These are phyloP conservation scores for Metarhizium humberi DNA, from an alignment of 2,329 filamentous ascomycete genomes.

Conservation along the genomic window DNA sequence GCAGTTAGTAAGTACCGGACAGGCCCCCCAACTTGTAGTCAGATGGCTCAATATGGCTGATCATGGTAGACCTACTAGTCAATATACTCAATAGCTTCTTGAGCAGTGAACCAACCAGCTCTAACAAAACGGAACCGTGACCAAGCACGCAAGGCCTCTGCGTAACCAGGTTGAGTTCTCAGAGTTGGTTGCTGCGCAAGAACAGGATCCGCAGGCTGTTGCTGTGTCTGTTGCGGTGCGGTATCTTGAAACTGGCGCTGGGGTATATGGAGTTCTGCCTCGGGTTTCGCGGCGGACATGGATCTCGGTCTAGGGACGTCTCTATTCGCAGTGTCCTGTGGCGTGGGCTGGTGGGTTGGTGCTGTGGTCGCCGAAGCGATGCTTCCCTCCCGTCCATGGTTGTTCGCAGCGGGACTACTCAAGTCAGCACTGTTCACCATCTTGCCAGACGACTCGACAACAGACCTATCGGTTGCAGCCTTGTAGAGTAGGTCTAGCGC, in stretches of 20 bases:
- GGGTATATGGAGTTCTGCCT: slow-evolving; percentile 4
- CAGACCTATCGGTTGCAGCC: slow-evolving; percentile 59
- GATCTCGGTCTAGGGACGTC: slow-evolving; percentile 6
- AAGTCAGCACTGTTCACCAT: slow-evolving; percentile 6
- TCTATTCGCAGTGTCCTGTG: slow-evolving; percentile 5
- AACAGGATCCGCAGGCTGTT: slow-evolving; percentile 35
- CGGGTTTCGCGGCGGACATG: slow-evolving; percentile 7
- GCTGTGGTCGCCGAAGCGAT: slow-evolving; percentile 14
- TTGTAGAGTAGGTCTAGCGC: slow-evolving; percentile 87
- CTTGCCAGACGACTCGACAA: slow-evolving; percentile 15
- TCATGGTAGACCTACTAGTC: slow-evolving; percentile 58
- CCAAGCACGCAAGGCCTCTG: slow-evolving; percentile 78
- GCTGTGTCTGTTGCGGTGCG: slow-evolving; percentile 4
- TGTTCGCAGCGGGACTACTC: slow-evolving; percentile 13
- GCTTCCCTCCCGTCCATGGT: slow-evolving; percentile 22
- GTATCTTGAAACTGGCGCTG: background rate
- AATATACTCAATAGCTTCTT: slow-evolving; percentile 88
- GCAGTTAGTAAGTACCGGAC: background rate
- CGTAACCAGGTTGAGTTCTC: slow-evolving; percentile 44
- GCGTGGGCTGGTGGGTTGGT: slow-evolving; percentile 9
- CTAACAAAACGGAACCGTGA: slow-evolving; percentile 87
- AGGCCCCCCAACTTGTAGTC: background rate
- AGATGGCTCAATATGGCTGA: background rate
- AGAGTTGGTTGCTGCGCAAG: slow-evolving; percentile 33
- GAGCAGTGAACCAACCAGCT: slow-evolving; percentile 90